Percentiles rank a stretch among this genome's conserved stretches.
Conservation (phyloP, 768 basidiomycete species). For the Amanita inopinata region DNA sequence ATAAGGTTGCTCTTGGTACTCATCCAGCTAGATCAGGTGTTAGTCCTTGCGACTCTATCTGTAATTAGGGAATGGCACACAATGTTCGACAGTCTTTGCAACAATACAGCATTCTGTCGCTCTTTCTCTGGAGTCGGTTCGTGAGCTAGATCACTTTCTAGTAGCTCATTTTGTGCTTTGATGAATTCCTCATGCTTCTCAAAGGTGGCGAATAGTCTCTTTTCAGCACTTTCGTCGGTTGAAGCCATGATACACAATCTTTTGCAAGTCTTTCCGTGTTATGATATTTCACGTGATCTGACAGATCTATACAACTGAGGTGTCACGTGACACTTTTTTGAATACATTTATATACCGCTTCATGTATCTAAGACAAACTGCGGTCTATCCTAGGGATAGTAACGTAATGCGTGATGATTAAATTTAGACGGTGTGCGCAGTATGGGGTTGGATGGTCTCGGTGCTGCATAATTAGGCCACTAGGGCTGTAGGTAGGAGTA, state of each 20-base stretch:
- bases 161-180: constrained; percentile 38
- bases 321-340: too few relatives aligned
- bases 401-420: too few relatives aligned
- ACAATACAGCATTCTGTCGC: constrained; percentile 28
- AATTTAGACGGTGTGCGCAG: too few relatives aligned
- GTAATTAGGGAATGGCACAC: constrained; percentile 30
- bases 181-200: constrained; percentile 54
- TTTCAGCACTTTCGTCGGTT: constrained; percentile 30
- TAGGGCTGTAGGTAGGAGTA: too few relatives aligned
- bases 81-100: constrained; percentile 36
- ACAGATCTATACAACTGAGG: too few relatives aligned
- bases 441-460: too few relatives aligned
- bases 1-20: constrained; percentile 90
- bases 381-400: too few relatives aligned
- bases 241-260: constrained; percentile 4
- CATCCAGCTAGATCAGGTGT: constrained; percentile 47
- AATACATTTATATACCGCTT: too few relatives aligned
- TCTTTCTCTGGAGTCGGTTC: constrained; percentile 35
- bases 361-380: too few relatives aligned
- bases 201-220: constrained; percentile 43
- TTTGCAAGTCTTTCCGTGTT: too few relatives aligned
- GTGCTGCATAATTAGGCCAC: too few relatives aligned
- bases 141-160: constrained; percentile 34
- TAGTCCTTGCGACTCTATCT: not conserved
- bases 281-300: too few relatives aligned